Evolutionary conservation across 2,329 filamentous ascomycete species (phyloP), one percentile per base, ranked within the genome.

Genomic region (Aspergillus aculeatus): DNA sequence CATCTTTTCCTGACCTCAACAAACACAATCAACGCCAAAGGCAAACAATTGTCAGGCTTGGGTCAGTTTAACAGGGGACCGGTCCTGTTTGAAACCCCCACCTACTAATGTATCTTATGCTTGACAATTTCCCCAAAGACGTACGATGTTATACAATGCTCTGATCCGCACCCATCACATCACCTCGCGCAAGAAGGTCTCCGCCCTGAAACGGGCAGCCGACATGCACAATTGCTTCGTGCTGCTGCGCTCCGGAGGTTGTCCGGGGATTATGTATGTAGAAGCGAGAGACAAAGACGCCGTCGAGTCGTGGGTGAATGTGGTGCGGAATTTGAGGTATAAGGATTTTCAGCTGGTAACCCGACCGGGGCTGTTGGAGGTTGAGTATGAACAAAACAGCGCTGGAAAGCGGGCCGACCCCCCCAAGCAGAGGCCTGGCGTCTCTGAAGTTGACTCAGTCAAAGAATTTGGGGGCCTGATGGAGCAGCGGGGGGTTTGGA

Each of bases 81-180:
- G 5, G 5, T 12, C 24, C 2, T 47, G 26, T 29, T 29, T 9
- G 2, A 29, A 29, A 4, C 5, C 26, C 26, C 24, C 7, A 26
- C n/a, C 23, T 24, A 21, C 38, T 14, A 24, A 19, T 19, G 32
- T n/a, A 31, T 2, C 14, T 47, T 4, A 54, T 38, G 52, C 32
- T 47, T 2, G 31, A 14, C n/a, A 5, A 24, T 14, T 7, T 23
- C 12, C 5, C n/a, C 6, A 5, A 32, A 2, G n/a, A 47, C 16
- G 41, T 35, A 62, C 51, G 60, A 70, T 69, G 65, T 65, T 69
- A 38, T 82, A 76, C 69, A 83, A 85, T 70, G 84, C 88, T 31
- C 78, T 93, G 50, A 90, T 93, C 61, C 84, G 89, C 55, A 93
- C 90, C 0, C 90, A 93, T 67, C 90, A 93, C 73, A 92, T 93